These are phyloP conservation scores for Aureobasidium sp. DNA, from an alignment of 2,329 filamentous ascomycete genomes.

Conservation along the genomic window DNA sequence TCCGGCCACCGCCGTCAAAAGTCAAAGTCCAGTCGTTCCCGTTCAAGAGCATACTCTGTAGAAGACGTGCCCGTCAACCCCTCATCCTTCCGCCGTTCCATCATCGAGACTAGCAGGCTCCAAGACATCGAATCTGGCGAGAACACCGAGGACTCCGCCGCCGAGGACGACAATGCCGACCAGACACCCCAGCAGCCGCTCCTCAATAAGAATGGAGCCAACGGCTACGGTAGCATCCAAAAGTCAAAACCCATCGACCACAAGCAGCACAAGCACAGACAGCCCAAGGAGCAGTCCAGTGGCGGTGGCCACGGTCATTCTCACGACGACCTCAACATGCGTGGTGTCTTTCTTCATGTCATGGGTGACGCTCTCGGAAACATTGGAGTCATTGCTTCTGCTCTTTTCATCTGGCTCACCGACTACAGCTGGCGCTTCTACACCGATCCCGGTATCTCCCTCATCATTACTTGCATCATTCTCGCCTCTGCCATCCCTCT, in stretches of 20 bases:
- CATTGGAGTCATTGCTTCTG: constrained; percentile 74
- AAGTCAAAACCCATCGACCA: constrained; percentile 29
- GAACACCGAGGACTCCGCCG: constrained; percentile 45
- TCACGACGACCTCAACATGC: constrained; percentile 91
- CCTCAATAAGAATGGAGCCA: constrained; percentile 28
- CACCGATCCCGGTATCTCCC: constrained; percentile 82
- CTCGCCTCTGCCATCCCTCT: constrained; percentile 68
- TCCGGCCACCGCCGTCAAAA: constrained; percentile 38
- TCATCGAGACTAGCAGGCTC: constrained; percentile 71
- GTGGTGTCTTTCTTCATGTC: constrained; percentile 60
- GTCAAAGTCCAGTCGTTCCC: constrained; percentile 55
- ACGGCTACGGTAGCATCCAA: constrained; percentile 19
- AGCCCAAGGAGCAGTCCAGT: constrained; percentile 54
- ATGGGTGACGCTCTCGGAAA: constrained; percentile 81
- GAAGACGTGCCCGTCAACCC: constrained; percentile 77
- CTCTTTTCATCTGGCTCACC: constrained; percentile 85
- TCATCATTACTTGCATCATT: constrained; percentile 80
- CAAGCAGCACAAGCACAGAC: constrained; percentile 65
- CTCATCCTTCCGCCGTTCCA: constrained; percentile 81
- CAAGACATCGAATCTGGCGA: constrained; percentile 48
- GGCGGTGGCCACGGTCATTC: constrained; percentile 63
- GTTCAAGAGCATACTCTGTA: constrained; percentile 47
- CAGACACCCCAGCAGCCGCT: constrained; percentile 26
- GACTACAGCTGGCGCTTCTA: constrained; percentile 75
- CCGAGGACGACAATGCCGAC: constrained; percentile 25